These are phyloP conservation scores for Phytophthora crassamura DNA, from an alignment of 352 stramenopile species.

Conservation along the genomic window DNA sequence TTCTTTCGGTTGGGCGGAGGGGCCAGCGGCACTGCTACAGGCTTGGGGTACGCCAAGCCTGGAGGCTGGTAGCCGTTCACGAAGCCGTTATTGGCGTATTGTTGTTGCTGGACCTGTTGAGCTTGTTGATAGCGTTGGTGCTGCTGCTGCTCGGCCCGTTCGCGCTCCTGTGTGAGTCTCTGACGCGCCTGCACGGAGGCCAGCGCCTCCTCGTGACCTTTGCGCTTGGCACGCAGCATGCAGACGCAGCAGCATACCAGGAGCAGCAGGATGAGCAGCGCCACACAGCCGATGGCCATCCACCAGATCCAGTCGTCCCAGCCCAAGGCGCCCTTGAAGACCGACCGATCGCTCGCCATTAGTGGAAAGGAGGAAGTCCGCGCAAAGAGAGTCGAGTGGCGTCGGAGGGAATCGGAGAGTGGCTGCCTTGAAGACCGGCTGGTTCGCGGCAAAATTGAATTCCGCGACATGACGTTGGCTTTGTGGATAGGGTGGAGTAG, in stretches of 20 bases:
- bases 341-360: constrained; percentile 51
- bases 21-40: constrained; percentile 31
- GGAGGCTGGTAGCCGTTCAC: constrained; percentile 39
- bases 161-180: constrained; percentile 52
- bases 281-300: constrained; percentile 63
- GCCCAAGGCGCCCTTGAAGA: constrained; percentile 78
- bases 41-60: constrained; percentile 44
- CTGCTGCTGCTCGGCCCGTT: constrained; percentile 42
- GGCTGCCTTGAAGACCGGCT: constrained; percentile 11
- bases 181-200: constrained; percentile 64
- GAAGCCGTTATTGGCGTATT: constrained; percentile 30
- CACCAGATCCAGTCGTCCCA: constrained; percentile 88
- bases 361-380: constrained; percentile 1
- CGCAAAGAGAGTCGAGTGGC: not conserved
- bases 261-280: constrained; percentile 70
- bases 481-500: no score
- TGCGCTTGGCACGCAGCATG: constrained; percentile 80
- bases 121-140: constrained; percentile 60
- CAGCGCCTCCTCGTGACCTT: constrained; percentile 72
- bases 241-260: constrained; percentile 82
- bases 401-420: not conserved
- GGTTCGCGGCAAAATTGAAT: not conserved
- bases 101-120: constrained; percentile 40
- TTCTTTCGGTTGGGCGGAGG: constrained; percentile 35
- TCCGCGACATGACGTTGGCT: constrained; percentile 20